Evolutionary conservation across 2,329 filamentous ascomycete genomes (phyloP).

Genomic region (Fusarium armeniacum): DNA sequence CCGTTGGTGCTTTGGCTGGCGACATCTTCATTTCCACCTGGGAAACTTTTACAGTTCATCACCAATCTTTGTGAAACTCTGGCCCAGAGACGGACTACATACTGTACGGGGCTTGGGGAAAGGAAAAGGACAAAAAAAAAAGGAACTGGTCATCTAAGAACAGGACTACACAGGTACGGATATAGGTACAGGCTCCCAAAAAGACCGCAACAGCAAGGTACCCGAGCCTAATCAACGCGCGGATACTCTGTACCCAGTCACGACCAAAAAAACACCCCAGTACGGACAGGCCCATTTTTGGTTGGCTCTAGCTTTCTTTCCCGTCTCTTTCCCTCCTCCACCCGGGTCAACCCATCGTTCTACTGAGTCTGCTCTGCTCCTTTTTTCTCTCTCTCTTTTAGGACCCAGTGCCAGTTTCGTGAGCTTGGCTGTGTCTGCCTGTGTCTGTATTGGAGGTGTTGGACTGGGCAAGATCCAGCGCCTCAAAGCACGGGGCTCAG

Average conservation of each 20-base stretch:
- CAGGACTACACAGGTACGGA: slow-evolving; percentile 13
- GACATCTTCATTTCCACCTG: slow-evolving; percentile 31
- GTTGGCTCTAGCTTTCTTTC: slow-evolving; percentile 26
- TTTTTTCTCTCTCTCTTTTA: slow-evolving; percentile 23
- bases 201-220: slow-evolving; percentile 35
- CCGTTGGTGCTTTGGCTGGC: slow-evolving; percentile 3
- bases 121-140: background rate
- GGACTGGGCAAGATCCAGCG: slow-evolving; percentile 7
- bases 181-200: slow-evolving; percentile 17
- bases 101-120: background rate
- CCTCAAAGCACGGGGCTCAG: slow-evolving; percentile 17
- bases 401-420: slow-evolving; percentile 21
- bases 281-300: slow-evolving; percentile 13
- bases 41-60: slow-evolving; percentile 18
- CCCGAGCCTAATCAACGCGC: slow-evolving; percentile 27
- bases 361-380: slow-evolving; percentile 15
- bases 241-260: slow-evolving; percentile 8
- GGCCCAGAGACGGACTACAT: slow-evolving; percentile 4
- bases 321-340: slow-evolving; percentile 21
- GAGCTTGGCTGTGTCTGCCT: slow-evolving; percentile 3
- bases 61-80: slow-evolving; percentile 39
- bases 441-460: slow-evolving; percentile 17
- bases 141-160: slow-evolving; percentile 3
- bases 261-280: slow-evolving; percentile 1
- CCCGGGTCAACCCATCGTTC: background rate